phyloP scores from a whole-genome alignment of 2,329 filamentous ascomycete genomes.

The Fusarium sp. region DNA sequence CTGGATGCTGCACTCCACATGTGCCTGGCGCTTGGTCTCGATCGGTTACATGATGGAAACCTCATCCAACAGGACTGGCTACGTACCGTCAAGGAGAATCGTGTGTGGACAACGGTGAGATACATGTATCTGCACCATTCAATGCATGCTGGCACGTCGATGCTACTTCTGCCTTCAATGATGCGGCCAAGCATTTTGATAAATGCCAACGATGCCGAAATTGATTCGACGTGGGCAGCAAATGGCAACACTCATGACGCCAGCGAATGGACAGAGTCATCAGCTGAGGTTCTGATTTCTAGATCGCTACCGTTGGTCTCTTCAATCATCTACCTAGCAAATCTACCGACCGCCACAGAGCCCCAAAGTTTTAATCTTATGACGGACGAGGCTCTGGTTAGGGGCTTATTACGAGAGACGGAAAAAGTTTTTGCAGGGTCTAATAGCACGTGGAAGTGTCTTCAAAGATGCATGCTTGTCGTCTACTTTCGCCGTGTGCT shows the following conservation, averaged over 20 bases:
- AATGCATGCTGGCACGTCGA: background rate
- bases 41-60: background rate
- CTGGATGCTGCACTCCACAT: background rate
- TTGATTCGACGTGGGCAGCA: background rate
- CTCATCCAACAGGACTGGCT: background rate
- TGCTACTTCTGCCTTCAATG: background rate
- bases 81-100: background rate
- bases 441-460: background rate
- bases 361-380: background rate
- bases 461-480: background rate
- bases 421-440: background rate
- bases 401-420: background rate
- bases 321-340: background rate
- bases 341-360: background rate
- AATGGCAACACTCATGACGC: background rate
- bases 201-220: background rate
- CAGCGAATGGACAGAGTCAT: background rate
- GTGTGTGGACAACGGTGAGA: background rate
- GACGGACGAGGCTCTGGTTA: background rate
- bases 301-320: background rate
- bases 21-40: background rate
- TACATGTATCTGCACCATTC: background rate
- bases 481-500: background rate
- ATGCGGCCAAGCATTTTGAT: background rate
- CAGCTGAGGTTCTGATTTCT: background rate